These are phyloP conservation scores for Lentinula boryana DNA, from an alignment of 768 basidiomycete genomes.

Conservation along the genomic window DNA sequence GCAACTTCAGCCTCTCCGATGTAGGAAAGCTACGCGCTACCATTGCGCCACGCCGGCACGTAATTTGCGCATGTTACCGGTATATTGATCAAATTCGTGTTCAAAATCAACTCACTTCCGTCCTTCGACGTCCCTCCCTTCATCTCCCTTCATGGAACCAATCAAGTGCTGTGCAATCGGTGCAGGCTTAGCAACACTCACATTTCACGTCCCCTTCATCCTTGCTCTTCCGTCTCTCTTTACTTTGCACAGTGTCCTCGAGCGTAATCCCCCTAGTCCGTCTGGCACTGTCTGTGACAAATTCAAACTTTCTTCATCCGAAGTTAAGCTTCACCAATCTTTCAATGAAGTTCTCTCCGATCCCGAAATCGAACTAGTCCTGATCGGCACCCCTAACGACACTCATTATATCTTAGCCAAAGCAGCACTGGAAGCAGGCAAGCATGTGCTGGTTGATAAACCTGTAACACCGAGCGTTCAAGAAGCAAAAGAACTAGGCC, in stretches of 20 bases:
- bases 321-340: constrained; percentile 48
- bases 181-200: constrained; percentile 68
- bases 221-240: constrained; percentile 67
- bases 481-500: constrained; percentile 56
- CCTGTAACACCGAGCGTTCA: constrained; percentile 58
- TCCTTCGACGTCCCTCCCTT: background rate
- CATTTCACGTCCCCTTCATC: constrained; percentile 80
- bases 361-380: constrained; percentile 57
- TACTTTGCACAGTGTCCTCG: constrained; percentile 67
- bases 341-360: constrained; percentile 60
- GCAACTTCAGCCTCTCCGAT: background rate
- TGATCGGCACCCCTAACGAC: constrained; percentile 67
- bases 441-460: constrained; percentile 80
- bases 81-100: no score
- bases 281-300: constrained; percentile 62
- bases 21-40: constrained; percentile 2
- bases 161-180: constrained; percentile 72
- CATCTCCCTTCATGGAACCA: constrained; percentile 22
- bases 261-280: constrained; percentile 56
- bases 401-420: constrained; percentile 71
- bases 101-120: no score
- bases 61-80: background rate
- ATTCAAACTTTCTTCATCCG: constrained; percentile 41
- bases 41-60: background rate
- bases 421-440: constrained; percentile 58